Evolutionary conservation across 2,329 filamentous ascomycete genomes (phyloP).

Genomic region (Aspergillus sojae): DNA sequence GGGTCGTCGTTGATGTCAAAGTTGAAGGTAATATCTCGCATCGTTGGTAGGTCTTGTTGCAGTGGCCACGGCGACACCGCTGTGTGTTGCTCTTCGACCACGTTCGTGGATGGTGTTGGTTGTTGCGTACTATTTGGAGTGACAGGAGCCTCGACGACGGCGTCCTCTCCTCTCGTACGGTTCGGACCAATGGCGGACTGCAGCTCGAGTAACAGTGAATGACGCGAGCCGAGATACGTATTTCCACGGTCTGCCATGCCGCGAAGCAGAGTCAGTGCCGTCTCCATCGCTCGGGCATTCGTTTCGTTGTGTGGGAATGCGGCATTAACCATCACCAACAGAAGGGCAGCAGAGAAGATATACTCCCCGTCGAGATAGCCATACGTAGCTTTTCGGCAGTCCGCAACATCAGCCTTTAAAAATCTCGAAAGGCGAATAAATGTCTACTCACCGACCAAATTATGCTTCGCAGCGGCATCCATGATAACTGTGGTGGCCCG

Average conservation of each 20-base stretch:
- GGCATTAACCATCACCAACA: conserved; percentile 59
- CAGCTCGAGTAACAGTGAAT: conserved; percentile 42
- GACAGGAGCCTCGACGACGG: conserved; percentile 9
- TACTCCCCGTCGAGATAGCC: conserved; percentile 63
- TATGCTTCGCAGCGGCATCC: conserved; percentile 51
- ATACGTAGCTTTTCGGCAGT: conserved; percentile 49
- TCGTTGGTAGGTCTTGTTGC: conserved; percentile 23
- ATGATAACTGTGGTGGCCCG: conserved; percentile 54
- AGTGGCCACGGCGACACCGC: conserved; percentile 22
- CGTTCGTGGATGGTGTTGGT: conserved; percentile 10
- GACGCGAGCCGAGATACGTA: conserved; percentile 49
- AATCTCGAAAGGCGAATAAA: neutral
- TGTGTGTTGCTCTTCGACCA: conserved; percentile 4
- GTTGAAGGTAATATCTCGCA: conserved; percentile 38
- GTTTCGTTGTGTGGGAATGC: conserved; percentile 52
- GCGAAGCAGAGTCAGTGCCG: conserved; percentile 50
- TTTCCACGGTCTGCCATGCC: conserved; percentile 59
- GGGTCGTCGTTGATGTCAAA: conserved; percentile 42
- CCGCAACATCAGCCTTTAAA: neutral
- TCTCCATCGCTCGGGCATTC: conserved; percentile 51
- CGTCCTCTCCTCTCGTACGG: conserved; percentile 9
- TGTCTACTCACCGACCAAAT: conserved; percentile 50
- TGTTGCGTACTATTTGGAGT: conserved; percentile 22
- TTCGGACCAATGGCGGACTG: conserved; percentile 32
- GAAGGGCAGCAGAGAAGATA: conserved; percentile 56